Evolutionary conservation across 2,329 filamentous ascomycete genomes (phyloP).

Genomic region (Apiospora saccharicola): DNA sequence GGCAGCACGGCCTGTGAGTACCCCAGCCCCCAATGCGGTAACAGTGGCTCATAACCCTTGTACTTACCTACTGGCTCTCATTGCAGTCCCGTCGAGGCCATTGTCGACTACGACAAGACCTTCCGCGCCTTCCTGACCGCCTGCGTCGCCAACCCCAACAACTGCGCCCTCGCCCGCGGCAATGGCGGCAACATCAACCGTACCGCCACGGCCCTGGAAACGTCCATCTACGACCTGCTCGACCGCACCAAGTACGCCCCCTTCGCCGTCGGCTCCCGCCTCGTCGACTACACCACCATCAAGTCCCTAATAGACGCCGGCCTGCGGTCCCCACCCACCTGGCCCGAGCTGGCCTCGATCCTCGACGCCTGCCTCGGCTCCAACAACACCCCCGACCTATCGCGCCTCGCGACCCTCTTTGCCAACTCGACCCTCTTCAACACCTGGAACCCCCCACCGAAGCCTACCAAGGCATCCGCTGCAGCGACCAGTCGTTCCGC

Average conservation of each 20-base stretch:
- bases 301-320: slow-evolving; percentile 31
- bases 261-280: slow-evolving; percentile 31
- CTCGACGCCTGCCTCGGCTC: slow-evolving; percentile 23
- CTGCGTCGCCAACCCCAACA: slow-evolving; percentile 38
- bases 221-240: slow-evolving; percentile 44
- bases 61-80: neutral
- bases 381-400: neutral
- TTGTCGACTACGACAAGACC: slow-evolving; percentile 37
- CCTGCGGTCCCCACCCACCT: slow-evolving; percentile 35
- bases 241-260: slow-evolving; percentile 40
- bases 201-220: slow-evolving; percentile 48
- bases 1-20: slow-evolving; percentile 39
- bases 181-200: slow-evolving; percentile 31
- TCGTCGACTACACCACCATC: slow-evolving; percentile 38
- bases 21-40: neutral
- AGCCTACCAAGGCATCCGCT: slow-evolving; percentile 31
- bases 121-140: slow-evolving; percentile 40
- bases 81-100: slow-evolving; percentile 36
- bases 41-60: neutral
- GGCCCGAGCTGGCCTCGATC: slow-evolving; percentile 29
- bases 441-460: neutral
- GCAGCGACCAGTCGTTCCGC: slow-evolving; percentile 30
- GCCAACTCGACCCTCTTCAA: neutral
- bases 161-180: slow-evolving; percentile 40
- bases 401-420: neutral